Evolutionary conservation across 768 basidiomycete genomes (phyloP).

Genomic region (Ramaria rubella): DNA sequence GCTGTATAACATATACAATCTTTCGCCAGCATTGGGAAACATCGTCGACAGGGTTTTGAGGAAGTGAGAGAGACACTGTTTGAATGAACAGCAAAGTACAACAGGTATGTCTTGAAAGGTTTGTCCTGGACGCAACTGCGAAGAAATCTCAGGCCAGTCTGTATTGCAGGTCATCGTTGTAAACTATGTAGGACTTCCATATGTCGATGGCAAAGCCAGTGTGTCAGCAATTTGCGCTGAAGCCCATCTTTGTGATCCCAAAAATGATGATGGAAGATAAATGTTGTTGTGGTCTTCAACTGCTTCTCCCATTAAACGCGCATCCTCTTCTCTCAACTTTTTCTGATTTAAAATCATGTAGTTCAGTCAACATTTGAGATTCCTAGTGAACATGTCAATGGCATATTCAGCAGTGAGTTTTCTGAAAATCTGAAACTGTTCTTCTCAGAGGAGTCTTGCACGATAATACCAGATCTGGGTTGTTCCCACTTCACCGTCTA

Average conservation of each 20-base stretch:
- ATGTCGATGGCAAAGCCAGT: slow-evolving; percentile 26
- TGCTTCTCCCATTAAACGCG: slow-evolving; percentile 24
- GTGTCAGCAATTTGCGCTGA: slow-evolving; percentile 33
- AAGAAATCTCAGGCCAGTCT: slow-evolving; percentile 33
- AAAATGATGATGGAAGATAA: slow-evolving; percentile 31
- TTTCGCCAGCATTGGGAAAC: slow-evolving; percentile 26
- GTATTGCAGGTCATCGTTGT: slow-evolving; percentile 38
- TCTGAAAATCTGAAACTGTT: slow-evolving; percentile 29
- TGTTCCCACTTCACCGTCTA: slow-evolving; percentile 10
- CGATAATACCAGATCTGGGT: slow-evolving; percentile 33
- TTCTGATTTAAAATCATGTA: slow-evolving; percentile 22
- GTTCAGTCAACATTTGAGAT: too few relatives aligned
- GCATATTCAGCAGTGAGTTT: slow-evolving; percentile 29
- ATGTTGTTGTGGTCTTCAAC: slow-evolving; percentile 24
- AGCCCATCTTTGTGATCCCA: too few relatives aligned
- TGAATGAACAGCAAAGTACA: slow-evolving; percentile 31
- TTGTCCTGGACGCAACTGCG: slow-evolving; percentile 29
- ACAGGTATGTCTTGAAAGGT: slow-evolving; percentile 28
- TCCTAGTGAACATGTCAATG: slow-evolving; percentile 34
- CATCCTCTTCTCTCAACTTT: slow-evolving; percentile 20
- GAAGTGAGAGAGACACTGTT: slow-evolving; percentile 23
- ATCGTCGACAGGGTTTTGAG: slow-evolving; percentile 23
- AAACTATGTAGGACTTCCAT: slow-evolving; percentile 30
- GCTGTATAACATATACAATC: slow-evolving; percentile 29
- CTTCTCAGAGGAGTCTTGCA: slow-evolving; percentile 25